Base-by-base conservation (phyloP, 2,329 filamentous ascomycete species). In the Botrytis cinerea region DNA sequence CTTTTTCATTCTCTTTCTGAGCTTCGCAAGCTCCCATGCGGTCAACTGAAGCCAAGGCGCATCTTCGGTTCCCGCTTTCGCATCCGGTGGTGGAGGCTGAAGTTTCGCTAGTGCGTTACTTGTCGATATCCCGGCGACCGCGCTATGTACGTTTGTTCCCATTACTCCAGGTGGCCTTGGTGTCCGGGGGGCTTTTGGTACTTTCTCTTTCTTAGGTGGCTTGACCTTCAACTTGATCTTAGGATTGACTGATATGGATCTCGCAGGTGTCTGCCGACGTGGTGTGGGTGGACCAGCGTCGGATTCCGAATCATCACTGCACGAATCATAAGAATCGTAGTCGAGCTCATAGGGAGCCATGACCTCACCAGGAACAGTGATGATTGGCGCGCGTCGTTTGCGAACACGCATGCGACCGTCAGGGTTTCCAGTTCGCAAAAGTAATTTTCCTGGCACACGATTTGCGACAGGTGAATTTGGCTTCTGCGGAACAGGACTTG, bases 1-100 rank as follows among this genome's bases (percentile, higher is more conserved):
- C 86, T 96, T 96, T 87, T 96, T 96, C 93, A 96, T 96, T 28
- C 92, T 87, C 83, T 96, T 96, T 74, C 93, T 86, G 12, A 96
- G 85, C 75, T 90, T 87, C 0, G 89, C 90, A 64, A 92, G 84
- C 80, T 92, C 90, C 75, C 88, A 91, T 25, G 86, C 84, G 10
- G 89, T 91, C 54, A 92, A 84, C 77, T 89, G 89, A 38, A 91
- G 83, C 90, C 90, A 92, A 0, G 90, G 90, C 18, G 88, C 87
- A 73, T 91, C 87, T 4, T 84, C 78, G 72, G 88, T 89, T 43
- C 89, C 89, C 22, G 87, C 82, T 2, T 88, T 84, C 2, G 88
- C 88, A 75, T 90, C 86, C 43, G 88, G 85, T 0, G 89, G 89
- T 1, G 89, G 89, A 4, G 89, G 89, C 57, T 88, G 84, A 22